Base-by-base conservation (phyloP, 192 early-diverging fungal genomes). In the Coemansia sp. region DNA sequence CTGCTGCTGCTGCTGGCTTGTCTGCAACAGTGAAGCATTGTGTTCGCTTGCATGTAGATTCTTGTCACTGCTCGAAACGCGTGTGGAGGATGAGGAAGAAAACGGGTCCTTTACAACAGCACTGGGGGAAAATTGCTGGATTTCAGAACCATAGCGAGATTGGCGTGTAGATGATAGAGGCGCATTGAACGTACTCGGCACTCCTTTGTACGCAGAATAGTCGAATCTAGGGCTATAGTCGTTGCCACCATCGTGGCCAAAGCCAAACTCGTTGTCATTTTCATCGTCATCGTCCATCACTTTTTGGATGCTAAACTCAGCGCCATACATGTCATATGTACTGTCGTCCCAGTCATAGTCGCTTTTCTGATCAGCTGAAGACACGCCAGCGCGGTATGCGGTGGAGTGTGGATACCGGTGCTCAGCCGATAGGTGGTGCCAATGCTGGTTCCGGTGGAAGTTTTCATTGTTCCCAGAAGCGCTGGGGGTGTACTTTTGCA, bases 401-500 rank as follows among this genome's bases (percentile, higher is more conserved):
- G 10, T 52, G 21, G 54, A 12, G 26, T 46, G 54, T 19, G 21
- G 22, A 45, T 58, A 43, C 42, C 43, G 61, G 52, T 41, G 54
- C 26, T 49, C 41, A 15, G 43, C 39, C n/a, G 40, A 43, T 42
- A 15, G 11, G 46, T 5, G 19, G 32, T n/a, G 22, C 26, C 21
- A 15, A 61, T 41, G 12, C 36, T 45, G 43, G 13, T 15, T 45
- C 43, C 19, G 47, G 46, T 47, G 46, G 55, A 37, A 8, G 51
- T 18, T 36, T 42, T 4, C n/a, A 13, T 37, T 56, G 68, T 41
- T 51, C 41, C 52, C 41, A 15, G 6, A 8, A 18, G 36, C 8
- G 39, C 16, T 18, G 57, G n/a, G 36, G 16, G 15, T 60, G 72
- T 68, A 77, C 54, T 74, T 77, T 57, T 66, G 72, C 80, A 82